These are phyloP conservation scores for Houttuynia cordata DNA, from an alignment of 164 flowering plant species.

Conservation along the genomic window DNA sequence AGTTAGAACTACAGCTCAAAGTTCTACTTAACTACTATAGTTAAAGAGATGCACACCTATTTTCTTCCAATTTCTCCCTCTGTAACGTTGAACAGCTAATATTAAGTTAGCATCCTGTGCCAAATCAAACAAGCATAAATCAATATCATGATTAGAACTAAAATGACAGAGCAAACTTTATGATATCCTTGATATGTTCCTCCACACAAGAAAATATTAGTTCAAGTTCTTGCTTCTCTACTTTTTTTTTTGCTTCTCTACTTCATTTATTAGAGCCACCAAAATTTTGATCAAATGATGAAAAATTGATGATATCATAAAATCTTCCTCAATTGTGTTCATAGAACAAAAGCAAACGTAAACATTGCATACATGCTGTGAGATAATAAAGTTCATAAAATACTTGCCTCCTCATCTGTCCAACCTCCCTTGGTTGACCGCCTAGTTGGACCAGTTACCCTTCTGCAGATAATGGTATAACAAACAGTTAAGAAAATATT, in stretches of 20 bases:
- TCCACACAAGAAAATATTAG: no score
- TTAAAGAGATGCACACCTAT: constrained; percentile 26
- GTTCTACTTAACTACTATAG: no score
- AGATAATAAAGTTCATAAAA: not conserved
- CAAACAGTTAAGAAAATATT: not conserved
- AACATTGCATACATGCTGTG: not conserved
- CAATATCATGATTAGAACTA: not conserved
- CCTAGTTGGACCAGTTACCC: constrained; percentile 34
- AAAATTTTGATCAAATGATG: no score
- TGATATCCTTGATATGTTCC: not conserved
- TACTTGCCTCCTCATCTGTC: constrained; percentile 47
- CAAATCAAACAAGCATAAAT: not conserved
- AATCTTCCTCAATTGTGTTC: not conserved
- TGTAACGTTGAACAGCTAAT: constrained; percentile 24
- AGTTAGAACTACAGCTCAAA: not conserved
- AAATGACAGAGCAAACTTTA: not conserved
- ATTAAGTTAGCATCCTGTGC: constrained; percentile 35
- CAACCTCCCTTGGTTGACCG: constrained; percentile 55
- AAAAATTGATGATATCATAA: not conserved
- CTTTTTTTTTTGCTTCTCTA: no score
- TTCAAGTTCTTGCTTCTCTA: no score
- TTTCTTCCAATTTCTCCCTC: constrained; percentile 55
- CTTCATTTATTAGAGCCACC: no score
- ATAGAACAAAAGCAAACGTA: not conserved
- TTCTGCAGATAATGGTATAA: constrained; percentile 13